These are phyloP conservation scores for Actinomucor elegans DNA, from an alignment of 371 early-diverging fungal genomes.

Conservation along the genomic window DNA sequence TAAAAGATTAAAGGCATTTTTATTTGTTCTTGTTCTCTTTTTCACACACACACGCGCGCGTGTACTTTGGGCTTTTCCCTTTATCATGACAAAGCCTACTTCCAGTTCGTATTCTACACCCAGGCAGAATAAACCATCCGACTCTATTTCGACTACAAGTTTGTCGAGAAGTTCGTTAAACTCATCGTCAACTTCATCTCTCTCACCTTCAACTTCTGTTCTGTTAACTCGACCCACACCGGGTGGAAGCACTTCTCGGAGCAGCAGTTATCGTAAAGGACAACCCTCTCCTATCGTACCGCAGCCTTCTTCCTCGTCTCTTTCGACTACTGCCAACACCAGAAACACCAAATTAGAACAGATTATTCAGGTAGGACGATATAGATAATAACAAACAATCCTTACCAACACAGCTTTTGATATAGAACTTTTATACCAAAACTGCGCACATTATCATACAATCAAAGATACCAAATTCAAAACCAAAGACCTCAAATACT, in stretches of 20 bases:
- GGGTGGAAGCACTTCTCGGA: neutral
- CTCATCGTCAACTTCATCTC: constrained; percentile 10
- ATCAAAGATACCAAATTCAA: constrained; percentile 23
- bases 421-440: constrained; percentile 58
- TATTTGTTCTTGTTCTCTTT: neutral
- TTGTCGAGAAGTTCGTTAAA: constrained; percentile 3
- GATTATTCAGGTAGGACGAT: constrained; percentile 30
- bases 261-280: neutral
- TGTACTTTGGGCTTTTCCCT: no score
- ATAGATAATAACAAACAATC: neutral
- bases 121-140: neutral
- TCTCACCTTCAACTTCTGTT: constrained; percentile 17
- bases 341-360: constrained; percentile 29
- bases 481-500: neutral
- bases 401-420: neutral
- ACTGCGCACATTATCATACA: constrained; percentile 61
- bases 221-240: neutral
- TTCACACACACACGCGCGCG: no score
- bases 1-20: no score
- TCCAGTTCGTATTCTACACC: no score
- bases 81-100: no score
- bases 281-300: neutral
- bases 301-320: neutral
- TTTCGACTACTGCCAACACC: constrained; percentile 5
- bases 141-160: neutral